A percentile compares a stretch with the other conserved stretches of the same genome.
Evolutionary conservation across 1,139 yeast genomes (phyloP).

Genomic region (Sugiyamaella neomexicana): DNA sequence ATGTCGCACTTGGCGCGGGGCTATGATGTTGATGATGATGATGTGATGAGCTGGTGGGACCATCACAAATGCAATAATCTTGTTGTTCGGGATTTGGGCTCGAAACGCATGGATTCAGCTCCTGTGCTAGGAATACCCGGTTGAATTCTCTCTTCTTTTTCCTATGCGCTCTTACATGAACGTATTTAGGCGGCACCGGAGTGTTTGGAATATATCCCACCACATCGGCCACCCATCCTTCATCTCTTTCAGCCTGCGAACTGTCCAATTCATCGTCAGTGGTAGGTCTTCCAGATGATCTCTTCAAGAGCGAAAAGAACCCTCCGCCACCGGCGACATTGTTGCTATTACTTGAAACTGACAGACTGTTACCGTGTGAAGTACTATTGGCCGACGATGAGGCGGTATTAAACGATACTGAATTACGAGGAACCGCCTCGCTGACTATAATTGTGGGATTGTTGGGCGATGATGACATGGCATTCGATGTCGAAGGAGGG

Average conservation of each 20-base stretch:
- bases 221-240: conserved; percentile 41
- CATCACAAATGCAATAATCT: not conserved
- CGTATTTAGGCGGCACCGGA: conserved; percentile 40
- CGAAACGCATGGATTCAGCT: conserved; percentile 42
- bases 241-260: conserved; percentile 30
- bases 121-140: conserved; percentile 78
- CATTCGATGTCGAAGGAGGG: not conserved
- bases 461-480: not conserved
- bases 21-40: not conserved
- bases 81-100: not conserved
- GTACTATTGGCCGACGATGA: not conserved
- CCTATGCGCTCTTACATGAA: conserved; percentile 41
- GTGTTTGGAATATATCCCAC: conserved; percentile 36
- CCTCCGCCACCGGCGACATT: conserved; percentile 12
- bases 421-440: not conserved
- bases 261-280: conserved; percentile 29
- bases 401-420: not conserved
- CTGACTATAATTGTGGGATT: not conserved
- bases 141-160: conserved; percentile 44
- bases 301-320: conserved; percentile 28
- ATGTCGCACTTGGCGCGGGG: not conserved
- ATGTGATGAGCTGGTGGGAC: not conserved
- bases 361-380: not conserved
- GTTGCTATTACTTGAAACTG: not conserved
- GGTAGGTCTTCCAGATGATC: conserved; percentile 33